Conservation (phyloP, 1,284 basidiomycete species). For the Irpex sp. region DNA sequence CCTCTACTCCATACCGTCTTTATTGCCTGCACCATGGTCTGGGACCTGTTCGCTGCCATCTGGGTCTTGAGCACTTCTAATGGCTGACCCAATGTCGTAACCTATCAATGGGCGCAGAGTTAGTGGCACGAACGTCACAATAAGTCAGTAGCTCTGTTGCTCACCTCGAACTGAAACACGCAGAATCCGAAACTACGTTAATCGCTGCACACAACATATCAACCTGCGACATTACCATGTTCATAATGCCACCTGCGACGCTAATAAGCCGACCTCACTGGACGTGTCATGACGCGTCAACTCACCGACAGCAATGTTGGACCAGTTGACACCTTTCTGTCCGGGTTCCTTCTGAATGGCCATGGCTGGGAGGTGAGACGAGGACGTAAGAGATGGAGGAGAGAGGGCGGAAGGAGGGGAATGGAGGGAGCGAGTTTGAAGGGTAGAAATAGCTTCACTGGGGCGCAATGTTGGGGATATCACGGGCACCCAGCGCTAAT, state of each 20-base stretch:
- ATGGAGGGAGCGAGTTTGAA: slow-evolving; percentile 8
- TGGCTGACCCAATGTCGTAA: slow-evolving; percentile 97
- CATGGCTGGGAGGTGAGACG: slow-evolving; percentile 39
- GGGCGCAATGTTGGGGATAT: slow-evolving; percentile 8
- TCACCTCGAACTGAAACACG: slow-evolving; percentile 13
- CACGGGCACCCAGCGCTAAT: slow-evolving; percentile 6
- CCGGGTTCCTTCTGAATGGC: slow-evolving; percentile 78
- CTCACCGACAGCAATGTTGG: slow-evolving; percentile 95
- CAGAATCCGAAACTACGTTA: background rate
- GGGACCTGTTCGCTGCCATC: slow-evolving; percentile 91
- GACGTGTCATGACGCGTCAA: slow-evolving; percentile 25
- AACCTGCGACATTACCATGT: slow-evolving; percentile 59
- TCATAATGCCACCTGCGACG: slow-evolving; percentile 84
- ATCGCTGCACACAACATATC: background rate
- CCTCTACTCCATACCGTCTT: slow-evolving; percentile 89
- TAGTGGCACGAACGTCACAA: slow-evolving; percentile 9
- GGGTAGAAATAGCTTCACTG: slow-evolving; percentile 1
- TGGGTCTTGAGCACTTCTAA: slow-evolving; percentile 98
- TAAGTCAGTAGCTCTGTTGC: background rate
- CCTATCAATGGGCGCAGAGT: slow-evolving; percentile 36
- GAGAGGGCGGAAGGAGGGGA: slow-evolving; percentile 17
- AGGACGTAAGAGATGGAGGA: slow-evolving; percentile 14
- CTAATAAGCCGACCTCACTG: slow-evolving; percentile 16
- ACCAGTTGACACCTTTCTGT: slow-evolving; percentile 95
- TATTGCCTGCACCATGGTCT: slow-evolving; percentile 87